These are phyloP conservation scores for Euphorbia pulcherrima DNA, from an alignment of 345 rosid genomes.

Conservation along the genomic window DNA sequence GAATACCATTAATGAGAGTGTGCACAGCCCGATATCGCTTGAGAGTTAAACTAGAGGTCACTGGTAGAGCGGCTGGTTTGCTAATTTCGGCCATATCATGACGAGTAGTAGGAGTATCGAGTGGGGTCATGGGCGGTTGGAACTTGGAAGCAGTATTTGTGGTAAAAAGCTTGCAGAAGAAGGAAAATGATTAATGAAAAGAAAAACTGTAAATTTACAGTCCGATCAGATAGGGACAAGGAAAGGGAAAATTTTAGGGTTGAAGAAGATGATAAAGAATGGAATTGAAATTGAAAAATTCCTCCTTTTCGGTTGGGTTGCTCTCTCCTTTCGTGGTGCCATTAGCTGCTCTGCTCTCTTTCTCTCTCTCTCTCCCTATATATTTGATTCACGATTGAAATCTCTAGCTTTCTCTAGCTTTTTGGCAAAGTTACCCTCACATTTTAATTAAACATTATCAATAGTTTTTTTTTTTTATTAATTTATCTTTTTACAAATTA, in stretches of 20 bases:
- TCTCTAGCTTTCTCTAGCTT: too few species aligned
- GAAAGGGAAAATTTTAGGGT: not conserved
- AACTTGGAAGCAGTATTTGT: not conserved
- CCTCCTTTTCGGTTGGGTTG: not conserved
- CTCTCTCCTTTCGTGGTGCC: not conserved
- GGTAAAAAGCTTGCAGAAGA: not conserved
- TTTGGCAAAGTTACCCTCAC: too few species aligned
- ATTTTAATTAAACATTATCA: too few species aligned
- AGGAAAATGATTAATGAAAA: not conserved
- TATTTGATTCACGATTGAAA: not conserved
- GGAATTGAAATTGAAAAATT: not conserved
- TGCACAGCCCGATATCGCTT: slow-evolving; percentile 35
- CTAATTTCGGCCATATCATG: not conserved
- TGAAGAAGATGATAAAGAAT: not conserved
- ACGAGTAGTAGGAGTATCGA: not conserved
- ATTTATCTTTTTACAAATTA: too few species aligned
- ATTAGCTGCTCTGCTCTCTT: too few species aligned
- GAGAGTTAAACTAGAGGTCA: slow-evolving; percentile 20
- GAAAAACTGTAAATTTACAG: too few species aligned
- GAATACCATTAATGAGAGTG: slow-evolving; percentile 31
- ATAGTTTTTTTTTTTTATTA: too few species aligned
- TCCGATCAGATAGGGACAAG: too few species aligned
- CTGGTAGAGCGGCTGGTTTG: not conserved
- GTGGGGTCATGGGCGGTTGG: slow-evolving; percentile 7
- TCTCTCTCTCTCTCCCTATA: not conserved